Base-by-base conservation (phyloP, 1,139 yeast genomes). In the Kodamaea sp. region DNA sequence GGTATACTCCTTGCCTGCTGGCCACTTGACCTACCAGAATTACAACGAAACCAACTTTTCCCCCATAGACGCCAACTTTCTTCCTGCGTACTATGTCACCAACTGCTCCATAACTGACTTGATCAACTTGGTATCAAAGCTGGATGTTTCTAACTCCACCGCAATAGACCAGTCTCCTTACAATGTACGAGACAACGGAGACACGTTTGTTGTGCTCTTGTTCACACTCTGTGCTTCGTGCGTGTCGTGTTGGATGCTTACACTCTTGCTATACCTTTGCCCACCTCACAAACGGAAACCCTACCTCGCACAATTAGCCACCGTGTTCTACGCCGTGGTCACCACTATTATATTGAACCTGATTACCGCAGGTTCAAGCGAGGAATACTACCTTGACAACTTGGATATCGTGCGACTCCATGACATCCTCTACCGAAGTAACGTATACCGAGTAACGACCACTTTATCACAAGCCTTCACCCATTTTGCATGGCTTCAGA, bases 181-280 rank as follows among this genome's bases (percentile, higher is more conserved):
- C 37, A 56, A 55, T 38, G 48, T 53, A 28, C 39, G 56, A 14
- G 66, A 64, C 38, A 62, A 61, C 39, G 76, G 75, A 9, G 72
- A 67, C 43, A 54, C 69, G n/a, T 66, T 66, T 38, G 67, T 70
- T 16, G 73, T 74, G n/a, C 50, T 69, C 11, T 43, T 70, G 23
- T 69, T 66, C 51, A 63, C 66, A 18, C 50, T 66, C 12, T 59
- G 68, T 39, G 76, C 73, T 3, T 51, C 65, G 18, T 69, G 74
- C 45, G 61, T 59, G 13, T 61, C 75, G 3, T 57, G 72, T 23
- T 78, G 83, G 83, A 72, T 78, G 77, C 59, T 78, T 24, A 54
- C 76, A 29, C 45, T 76, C 15, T 49, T 77, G 32, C 56, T 76
- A 25, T 53, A 65, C 31, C 51, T 78, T 24, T 67, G 77, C 13